Evolutionary conservation across 768 basidiomycete species (phyloP).

Genomic region (Lepiota venenata): DNA sequence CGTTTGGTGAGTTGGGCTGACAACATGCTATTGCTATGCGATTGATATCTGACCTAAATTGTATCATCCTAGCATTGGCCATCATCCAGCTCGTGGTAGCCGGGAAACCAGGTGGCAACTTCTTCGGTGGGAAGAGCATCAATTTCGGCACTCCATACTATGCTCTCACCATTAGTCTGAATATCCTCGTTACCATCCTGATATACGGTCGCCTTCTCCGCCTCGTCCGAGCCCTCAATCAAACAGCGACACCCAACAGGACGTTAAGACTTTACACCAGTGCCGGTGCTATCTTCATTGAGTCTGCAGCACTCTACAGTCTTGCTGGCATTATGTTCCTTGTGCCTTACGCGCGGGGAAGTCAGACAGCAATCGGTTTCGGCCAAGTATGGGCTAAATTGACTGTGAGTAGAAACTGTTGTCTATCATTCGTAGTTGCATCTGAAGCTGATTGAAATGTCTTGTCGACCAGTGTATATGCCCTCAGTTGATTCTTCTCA

Average conservation of each 20-base stretch:
- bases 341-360: slow-evolving; percentile 32
- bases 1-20: slow-evolving; percentile 20
- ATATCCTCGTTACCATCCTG: slow-evolving; percentile 36
- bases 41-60: not conserved
- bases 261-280: slow-evolving; percentile 33
- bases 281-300: slow-evolving; percentile 33
- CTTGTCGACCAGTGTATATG: slow-evolving; percentile 10
- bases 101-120: slow-evolving; percentile 35
- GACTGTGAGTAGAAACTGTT: slow-evolving; percentile 25
- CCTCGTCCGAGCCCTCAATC: slow-evolving; percentile 25
- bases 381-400: slow-evolving; percentile 40
- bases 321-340: slow-evolving; percentile 34
- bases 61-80: slow-evolving; percentile 28
- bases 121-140: slow-evolving; percentile 34
- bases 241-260: slow-evolving; percentile 9
- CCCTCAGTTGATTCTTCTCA: slow-evolving; percentile 14
- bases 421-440: not conserved
- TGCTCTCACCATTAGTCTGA: slow-evolving; percentile 36
- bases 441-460: not conserved
- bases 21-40: not conserved
- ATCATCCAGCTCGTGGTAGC: slow-evolving; percentile 36
- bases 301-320: slow-evolving; percentile 38
- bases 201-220: slow-evolving; percentile 35
- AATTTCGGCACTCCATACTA: slow-evolving; percentile 39
- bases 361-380: slow-evolving; percentile 30